These are phyloP conservation scores for Centrapalus pauciflorus DNA, from an alignment of 129 eudicot species.

Conservation along the genomic window DNA sequence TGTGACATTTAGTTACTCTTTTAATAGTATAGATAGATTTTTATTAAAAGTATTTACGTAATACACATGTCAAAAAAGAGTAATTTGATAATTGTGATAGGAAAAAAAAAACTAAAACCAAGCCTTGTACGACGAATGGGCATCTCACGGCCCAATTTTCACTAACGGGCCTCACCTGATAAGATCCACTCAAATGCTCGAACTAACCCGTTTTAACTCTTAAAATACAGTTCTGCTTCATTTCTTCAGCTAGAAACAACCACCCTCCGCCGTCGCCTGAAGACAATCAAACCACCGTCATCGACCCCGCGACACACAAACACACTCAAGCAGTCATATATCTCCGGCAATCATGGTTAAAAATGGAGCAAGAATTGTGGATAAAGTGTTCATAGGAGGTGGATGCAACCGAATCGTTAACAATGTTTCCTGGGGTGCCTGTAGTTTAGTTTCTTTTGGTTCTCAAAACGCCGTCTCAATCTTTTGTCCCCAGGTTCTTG, in stretches of 20 bases:
- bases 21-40: too few species aligned
- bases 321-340: background rate
- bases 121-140: too few species aligned
- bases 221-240: too few species aligned
- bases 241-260: slow-evolving; percentile 1
- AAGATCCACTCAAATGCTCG: background rate
- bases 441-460: slow-evolving; percentile 68
- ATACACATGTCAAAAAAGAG: too few species aligned
- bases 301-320: background rate
- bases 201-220: too few species aligned
- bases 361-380: slow-evolving; percentile 33
- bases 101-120: too few species aligned
- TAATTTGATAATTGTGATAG: too few species aligned
- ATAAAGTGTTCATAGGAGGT: slow-evolving; percentile 78
- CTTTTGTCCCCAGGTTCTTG: slow-evolving; percentile 65
- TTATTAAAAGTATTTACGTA: too few species aligned
- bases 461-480: slow-evolving; percentile 94
- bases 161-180: too few species aligned
- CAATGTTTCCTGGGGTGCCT: slow-evolving; percentile 97
- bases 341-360: slow-evolving; percentile 22
- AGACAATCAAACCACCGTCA: background rate
- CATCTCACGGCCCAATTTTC: too few species aligned
- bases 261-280: slow-evolving; percentile 7
- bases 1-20: too few species aligned
- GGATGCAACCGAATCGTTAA: slow-evolving; percentile 93